Conservation (phyloP, 306 rosid genomes). For the Cucumis cinereus region DNA sequence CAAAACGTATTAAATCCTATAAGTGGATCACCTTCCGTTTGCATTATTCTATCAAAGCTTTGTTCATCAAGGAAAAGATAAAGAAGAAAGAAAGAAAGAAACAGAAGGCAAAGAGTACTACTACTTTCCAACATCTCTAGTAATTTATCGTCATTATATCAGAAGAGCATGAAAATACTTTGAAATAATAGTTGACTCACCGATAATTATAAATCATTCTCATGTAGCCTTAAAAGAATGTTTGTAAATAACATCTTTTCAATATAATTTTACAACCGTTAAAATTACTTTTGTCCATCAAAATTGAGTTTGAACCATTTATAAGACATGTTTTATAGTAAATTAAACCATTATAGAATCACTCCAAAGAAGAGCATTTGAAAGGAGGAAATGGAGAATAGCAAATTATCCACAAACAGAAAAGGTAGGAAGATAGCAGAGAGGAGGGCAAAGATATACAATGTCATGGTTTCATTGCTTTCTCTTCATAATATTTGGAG, state of each 20-base stretch:
- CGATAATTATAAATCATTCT: background rate
- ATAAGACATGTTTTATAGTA: too few relatives aligned
- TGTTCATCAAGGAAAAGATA: background rate
- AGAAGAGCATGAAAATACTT: background rate
- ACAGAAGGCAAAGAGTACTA: background rate
- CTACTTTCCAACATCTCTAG: background rate
- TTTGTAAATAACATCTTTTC: too few relatives aligned
- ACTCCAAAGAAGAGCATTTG: too few relatives aligned
- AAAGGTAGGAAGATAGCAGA: background rate
- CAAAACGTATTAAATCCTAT: background rate
- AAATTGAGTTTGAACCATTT: too few relatives aligned
- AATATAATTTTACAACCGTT: too few relatives aligned
- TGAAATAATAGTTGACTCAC: background rate
- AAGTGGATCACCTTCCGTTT: background rate
- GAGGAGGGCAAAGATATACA: background rate
- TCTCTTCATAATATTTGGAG: slow-evolving; percentile 2
- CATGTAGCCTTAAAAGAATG: background rate
- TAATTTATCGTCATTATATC: background rate
- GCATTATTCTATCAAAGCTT: background rate
- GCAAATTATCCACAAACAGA: too few relatives aligned
- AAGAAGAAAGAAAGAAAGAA: background rate
- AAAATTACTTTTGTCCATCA: too few relatives aligned
- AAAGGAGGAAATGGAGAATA: too few relatives aligned
- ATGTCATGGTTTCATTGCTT: slow-evolving; percentile 7
- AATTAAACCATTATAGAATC: too few relatives aligned